Evolutionary conservation across 2,329 filamentous ascomycete genomes (phyloP), one percentile per base, ranked within the genome.

Genomic region (Fusarium cyanostomum): DNA sequence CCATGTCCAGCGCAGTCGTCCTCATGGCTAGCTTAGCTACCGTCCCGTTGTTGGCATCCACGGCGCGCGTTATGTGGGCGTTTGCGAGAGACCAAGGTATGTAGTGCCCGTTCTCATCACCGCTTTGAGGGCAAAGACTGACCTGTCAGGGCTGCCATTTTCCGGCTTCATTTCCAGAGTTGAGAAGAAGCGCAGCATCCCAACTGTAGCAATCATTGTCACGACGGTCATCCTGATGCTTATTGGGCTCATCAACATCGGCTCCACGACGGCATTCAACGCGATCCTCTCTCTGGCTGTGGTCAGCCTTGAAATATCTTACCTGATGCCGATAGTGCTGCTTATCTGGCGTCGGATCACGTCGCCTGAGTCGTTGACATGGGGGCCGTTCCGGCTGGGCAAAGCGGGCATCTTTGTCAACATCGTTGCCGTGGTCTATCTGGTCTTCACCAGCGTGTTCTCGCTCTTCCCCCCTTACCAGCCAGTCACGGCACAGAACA

Each of bases 191-290:
- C 61, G 61, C 4, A 24, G 52, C 1, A 64, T 68, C 3, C 64
- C 65, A 0, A 62, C 63, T 0, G 5, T 59, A 3, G 60, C 64
- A 6, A 56, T 67, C 1, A 1, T 57, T 0, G 21, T 49, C 0
- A 53, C 55, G 1, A 61, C 49, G 0, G 41, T 57, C 5, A 10
- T 67, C 1, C 37, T 67, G 9, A 62, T 66, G 38, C 31, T 68
- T 1, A 35, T 68, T 1, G 60, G 65, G 7, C 65, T 68, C 4
- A 63, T 68, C 51, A 68, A 68, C 15, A 67, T 68, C 4, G 65
- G 63, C 4, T 68, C 65, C 1, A 67, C 65, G 1, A 68, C 66
- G 1, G 66, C 66, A 3, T 64, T 68, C 43, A 68, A 66, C 15
- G 66, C 66, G 1, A 52, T 68, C 2, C 45, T 68, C 1, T 68